Base-by-base conservation (phyloP, 345 rosid species). In the Dipteronia sinensis region DNA sequence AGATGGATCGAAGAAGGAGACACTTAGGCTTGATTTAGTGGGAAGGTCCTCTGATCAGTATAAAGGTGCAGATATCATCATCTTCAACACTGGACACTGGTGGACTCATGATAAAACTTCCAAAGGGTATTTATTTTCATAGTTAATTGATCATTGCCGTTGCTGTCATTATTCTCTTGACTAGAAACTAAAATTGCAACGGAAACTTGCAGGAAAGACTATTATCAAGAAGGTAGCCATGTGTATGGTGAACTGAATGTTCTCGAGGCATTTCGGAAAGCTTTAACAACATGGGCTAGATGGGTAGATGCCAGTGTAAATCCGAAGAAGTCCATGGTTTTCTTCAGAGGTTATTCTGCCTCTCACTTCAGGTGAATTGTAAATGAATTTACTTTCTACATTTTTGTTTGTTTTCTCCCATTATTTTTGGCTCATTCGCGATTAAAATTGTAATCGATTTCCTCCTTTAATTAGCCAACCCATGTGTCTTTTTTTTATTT, bases 31-130 rank as follows among this genome's bases (percentile, higher is more conserved):
- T n/a, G 99, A 96, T 84, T 79, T 91, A 78, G 90, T 92, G 0
- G 94, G 97, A 31, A 88, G 85, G 83, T 89, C 95, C 1, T 89
- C 94, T 0, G 88, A 89, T 73, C 87, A 82, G 72, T 96, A 96
- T 77, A 94, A 84, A 81, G 82, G 66, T 46, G 98, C 98, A 1
- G 95, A 96, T 74, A 80, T 94, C 62, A 82, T 96, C 64, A 79
- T 96, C 71, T 96, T 94, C 87, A 96, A 96, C 68, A 96, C 99
- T 0, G 99, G 99, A 27, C 99, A 96, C 62, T 96, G 99, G 99
- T 94, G 99, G 99, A 96, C 98, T 82, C 99, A 96, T 75, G 98
- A 96, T 10, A 96, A 96, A 82, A 96, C 99, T 68, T 86, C 98
- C 29, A 85, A 78, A 85, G 99, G 99, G 99, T 96, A 80, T 3